Evolutionary conservation across 2,329 filamentous ascomycete species (phyloP), one percentile per base, ranked within the genome.

Genomic region (Epichloe coenophiala): DNA sequence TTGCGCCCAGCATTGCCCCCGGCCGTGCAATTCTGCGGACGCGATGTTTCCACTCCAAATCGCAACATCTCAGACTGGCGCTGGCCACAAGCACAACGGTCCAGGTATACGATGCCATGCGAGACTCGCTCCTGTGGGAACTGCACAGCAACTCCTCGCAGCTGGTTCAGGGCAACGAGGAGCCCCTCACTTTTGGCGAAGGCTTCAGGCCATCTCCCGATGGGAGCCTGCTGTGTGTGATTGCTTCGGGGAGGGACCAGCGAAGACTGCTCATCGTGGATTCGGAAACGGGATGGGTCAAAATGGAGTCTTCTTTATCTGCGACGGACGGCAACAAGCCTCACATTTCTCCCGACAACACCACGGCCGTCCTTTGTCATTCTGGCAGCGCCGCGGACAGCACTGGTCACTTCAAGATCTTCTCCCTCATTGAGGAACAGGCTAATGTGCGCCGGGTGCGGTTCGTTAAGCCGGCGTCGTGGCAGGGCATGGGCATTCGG

Each of bases 121-220:
- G 27, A 4, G 50, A 52, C 33, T 45, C 50, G 6, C 50, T 52
- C 35, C 43, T 52, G 41, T 52, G 50, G 50, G 50, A 52, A 12
- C 50, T 52, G 19, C 47, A 52, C 42, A n/a, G 50, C 47, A 52
- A 52, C 43, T 45, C 50, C 17, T 44, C 45, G 27, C 50, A 52
- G 47, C 50, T 52, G 2, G 47, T 52, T 17, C 40, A 42, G 21
- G 50, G 50, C 47, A 27, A 46, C 13, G 47, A 52, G 37, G 50
- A 52, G 36, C 50, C 50, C 4, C 46, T 52, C 13, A 23, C 3
- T 11, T 52, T 52, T 33, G 43, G 50, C 11, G 47, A 49, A 27
- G 47, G 46, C 3, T 49, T 52, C 35, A 37, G 41, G 35, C 33
- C 50, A 6, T 52, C 50, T n/a, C 50, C 50, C 5, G 50, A 52